These are phyloP conservation scores for Saprolegnia parasitica DNA, from an alignment of 352 stramenopile species.

Conservation along the genomic window DNA sequence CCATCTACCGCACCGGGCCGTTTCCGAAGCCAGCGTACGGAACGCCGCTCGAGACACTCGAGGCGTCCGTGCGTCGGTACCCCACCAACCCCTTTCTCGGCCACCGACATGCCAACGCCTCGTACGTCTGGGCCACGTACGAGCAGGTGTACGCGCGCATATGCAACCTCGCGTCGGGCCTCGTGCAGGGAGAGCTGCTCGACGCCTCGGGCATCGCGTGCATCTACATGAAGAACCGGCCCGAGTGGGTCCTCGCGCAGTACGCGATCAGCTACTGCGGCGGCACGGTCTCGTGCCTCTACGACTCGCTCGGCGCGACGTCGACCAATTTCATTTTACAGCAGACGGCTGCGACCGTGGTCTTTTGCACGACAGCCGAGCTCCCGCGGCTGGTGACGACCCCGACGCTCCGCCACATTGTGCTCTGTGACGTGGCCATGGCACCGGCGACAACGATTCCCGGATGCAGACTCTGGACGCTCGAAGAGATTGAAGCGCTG, in stretches of 20 bases:
- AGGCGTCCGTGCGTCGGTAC: constrained; percentile 27
- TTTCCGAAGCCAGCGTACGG: constrained; percentile 16
- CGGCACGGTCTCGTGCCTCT: constrained; percentile 61
- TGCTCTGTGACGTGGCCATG: not conserved
- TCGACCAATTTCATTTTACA: constrained; percentile 65
- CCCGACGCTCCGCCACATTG: not conserved
- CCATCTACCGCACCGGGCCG: not conserved
- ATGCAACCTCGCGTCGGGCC: constrained; percentile 33
- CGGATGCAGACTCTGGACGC: not conserved
- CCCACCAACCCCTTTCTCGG: constrained; percentile 21
- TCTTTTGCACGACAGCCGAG: constrained; percentile 55
- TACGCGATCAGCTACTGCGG: constrained; percentile 56
- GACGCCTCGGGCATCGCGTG: constrained; percentile 71
- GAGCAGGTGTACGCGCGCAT: constrained; percentile 32
- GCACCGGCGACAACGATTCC: not conserved
- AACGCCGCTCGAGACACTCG: constrained; percentile 33
- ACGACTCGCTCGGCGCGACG: constrained; percentile 66
- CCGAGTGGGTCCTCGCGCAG: constrained; percentile 83
- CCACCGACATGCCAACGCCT: not conserved
- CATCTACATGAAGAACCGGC: constrained; percentile 96
- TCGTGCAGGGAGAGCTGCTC: constrained; percentile 33
- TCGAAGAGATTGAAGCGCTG: not conserved
- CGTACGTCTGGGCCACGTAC: constrained; percentile 1
- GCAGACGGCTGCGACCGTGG: constrained; percentile 58
- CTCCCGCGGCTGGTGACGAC: constrained; percentile 39